These are phyloP conservation scores for Geotrichum carabidarum DNA, from an alignment of 1,139 yeast species.

Conservation along the genomic window DNA sequence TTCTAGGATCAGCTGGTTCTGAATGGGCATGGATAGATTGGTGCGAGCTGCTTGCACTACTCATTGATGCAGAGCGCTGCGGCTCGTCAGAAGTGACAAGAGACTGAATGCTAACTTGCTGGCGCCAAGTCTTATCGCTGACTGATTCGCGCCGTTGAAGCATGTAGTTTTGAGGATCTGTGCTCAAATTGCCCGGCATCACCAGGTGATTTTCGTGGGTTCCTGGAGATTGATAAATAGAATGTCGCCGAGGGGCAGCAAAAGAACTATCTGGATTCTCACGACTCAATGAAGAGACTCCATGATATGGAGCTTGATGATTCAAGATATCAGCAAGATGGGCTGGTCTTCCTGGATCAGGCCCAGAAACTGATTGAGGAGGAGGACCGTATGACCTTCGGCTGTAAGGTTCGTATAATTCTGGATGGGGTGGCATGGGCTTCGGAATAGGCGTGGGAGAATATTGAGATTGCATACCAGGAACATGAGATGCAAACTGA, in stretches of 20 bases:
- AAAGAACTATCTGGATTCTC: background rate
- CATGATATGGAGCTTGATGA: background rate
- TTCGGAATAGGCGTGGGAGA: background rate
- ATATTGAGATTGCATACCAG: background rate
- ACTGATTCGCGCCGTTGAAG: background rate
- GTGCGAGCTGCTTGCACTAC: too few species aligned
- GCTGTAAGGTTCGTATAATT: background rate
- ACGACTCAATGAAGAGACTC: background rate
- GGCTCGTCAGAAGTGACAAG: constrained; percentile 1
- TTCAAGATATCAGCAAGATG: background rate
- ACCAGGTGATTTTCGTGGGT: background rate
- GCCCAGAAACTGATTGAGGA: background rate
- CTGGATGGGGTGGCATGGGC: background rate
- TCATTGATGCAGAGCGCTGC: too few species aligned
- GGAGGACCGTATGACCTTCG: background rate
- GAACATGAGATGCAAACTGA: background rate
- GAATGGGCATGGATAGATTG: too few species aligned
- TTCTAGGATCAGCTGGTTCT: too few species aligned
- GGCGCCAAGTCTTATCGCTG: constrained; percentile 7
- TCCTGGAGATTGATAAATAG: constrained; percentile 2
- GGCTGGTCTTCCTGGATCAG: background rate
- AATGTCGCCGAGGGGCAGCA: constrained; percentile 1
- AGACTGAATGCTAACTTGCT: constrained; percentile 11
- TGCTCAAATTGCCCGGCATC: constrained; percentile 1
- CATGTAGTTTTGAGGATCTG: constrained; percentile 10